A percentile compares a stretch with the other conserved stretches of the same genome.
Conservation (phyloP, 371 early-diverging fungal species). For the Actinomortierella ambigua region DNA sequence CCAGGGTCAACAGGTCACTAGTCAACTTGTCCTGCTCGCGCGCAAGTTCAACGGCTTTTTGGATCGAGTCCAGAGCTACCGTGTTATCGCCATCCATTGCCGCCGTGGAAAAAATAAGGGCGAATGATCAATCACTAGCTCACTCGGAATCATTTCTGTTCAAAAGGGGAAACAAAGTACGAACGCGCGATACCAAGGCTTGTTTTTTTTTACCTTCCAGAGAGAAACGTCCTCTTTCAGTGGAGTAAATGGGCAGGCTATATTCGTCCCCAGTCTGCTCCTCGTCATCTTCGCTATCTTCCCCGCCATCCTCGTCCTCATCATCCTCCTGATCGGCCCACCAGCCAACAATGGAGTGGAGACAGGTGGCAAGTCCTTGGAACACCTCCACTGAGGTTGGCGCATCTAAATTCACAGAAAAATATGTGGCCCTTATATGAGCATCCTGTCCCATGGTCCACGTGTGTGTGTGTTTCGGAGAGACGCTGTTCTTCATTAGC, state of each 20-base stretch:
- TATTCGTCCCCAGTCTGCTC: conserved; percentile 35
- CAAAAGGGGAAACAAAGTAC: neutral
- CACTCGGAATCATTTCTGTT: conserved; percentile 21
- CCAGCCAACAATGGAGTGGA: conserved; percentile 48
- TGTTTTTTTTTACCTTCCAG: conserved; percentile 17
- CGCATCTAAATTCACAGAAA: conserved; percentile 9
- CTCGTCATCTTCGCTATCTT: conserved; percentile 23
- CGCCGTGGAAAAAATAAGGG: neutral
- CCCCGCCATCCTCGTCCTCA: conserved; percentile 28
- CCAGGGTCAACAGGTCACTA: conserved; percentile 40
- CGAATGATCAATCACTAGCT: neutral
- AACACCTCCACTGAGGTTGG: conserved; percentile 34
- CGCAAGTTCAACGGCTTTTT: conserved; percentile 35
- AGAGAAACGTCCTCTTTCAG: conserved; percentile 33
- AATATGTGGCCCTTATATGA: too few relatives aligned
- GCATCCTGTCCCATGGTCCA: too few relatives aligned
- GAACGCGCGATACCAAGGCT: neutral
- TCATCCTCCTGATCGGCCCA: conserved; percentile 41
- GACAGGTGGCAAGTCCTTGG: conserved; percentile 40
- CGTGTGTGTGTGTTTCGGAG: too few relatives aligned
- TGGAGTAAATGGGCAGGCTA: conserved; percentile 28
- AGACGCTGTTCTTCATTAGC: too few relatives aligned
- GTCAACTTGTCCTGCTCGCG: conserved; percentile 25
- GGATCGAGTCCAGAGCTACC: conserved; percentile 36
- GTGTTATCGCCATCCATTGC: too few relatives aligned